Evolutionary conservation across 2,329 filamentous ascomycete genomes (phyloP).

Genomic region (Cercospora sojina): DNA sequence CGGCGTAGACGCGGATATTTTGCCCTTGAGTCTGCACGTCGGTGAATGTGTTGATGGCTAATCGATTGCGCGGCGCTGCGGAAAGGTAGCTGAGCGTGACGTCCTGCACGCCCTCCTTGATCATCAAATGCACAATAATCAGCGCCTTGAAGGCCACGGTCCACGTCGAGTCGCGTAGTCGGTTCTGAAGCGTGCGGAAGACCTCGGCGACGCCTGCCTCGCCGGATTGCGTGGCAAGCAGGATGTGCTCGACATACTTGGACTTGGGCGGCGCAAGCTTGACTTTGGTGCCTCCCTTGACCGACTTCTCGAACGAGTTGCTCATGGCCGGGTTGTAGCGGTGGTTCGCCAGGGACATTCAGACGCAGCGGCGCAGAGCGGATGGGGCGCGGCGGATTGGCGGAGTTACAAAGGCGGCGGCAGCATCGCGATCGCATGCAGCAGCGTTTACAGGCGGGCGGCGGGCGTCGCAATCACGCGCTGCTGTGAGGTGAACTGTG

Average conservation of each 20-base stretch:
- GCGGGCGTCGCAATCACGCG: not conserved
- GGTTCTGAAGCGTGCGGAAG: constrained; percentile 84
- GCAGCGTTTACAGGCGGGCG: not conserved
- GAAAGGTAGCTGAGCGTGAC: constrained; percentile 83
- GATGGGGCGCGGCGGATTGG: not conserved
- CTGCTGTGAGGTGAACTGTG: not conserved
- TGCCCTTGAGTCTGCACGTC: constrained; percentile 93
- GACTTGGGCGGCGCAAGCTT: constrained; percentile 93
- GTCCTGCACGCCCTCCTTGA: constrained; percentile 87
- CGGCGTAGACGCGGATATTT: constrained; percentile 89
- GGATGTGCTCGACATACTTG: constrained; percentile 98
- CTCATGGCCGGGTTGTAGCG: constrained; percentile 56
- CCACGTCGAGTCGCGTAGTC: constrained; percentile 94
- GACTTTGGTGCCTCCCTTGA: constrained; percentile 97
- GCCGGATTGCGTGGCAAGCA: constrained; percentile 89
- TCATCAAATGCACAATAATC: constrained; percentile 96
- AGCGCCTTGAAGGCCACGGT: constrained; percentile 98
- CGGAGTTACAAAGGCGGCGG: not conserved
- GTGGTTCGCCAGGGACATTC: constrained; percentile 20
- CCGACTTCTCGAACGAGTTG: constrained; percentile 95
- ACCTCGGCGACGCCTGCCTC: constrained; percentile 95
- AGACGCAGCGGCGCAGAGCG: constrained; percentile 5
- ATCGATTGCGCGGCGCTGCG: constrained; percentile 70
- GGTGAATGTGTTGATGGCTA: constrained; percentile 87
- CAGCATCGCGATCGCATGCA: constrained; percentile 1